Conservation (phyloP, 441 rosid genomes). For the Erodium chrysanthum region DNA sequence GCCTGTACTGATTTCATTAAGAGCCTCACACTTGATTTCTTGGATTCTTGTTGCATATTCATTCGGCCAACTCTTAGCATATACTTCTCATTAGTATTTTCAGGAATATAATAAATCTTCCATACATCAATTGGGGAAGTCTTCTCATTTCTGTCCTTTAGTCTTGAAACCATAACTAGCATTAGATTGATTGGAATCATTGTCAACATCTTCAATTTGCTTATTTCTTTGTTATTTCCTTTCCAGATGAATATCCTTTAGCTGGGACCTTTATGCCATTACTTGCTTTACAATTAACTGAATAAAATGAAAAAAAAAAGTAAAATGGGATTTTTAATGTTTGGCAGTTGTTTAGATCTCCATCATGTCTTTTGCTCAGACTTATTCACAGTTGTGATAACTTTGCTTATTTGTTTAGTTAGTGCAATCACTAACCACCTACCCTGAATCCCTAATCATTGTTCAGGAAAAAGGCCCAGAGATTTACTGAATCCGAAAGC, state of each 20-base stretch:
- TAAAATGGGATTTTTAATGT: not conserved
- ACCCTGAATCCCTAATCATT: conserved; percentile 16
- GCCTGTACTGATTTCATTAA: not conserved
- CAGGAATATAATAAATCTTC: not conserved
- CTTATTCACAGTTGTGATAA: conserved; percentile 8
- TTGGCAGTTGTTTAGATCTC: not conserved
- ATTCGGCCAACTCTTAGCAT: not conserved
- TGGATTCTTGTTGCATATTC: not conserved
- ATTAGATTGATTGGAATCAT: not conserved
- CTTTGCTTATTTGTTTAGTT: conserved; percentile 20
- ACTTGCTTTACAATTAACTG: not conserved
- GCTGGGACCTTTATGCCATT: not conserved
- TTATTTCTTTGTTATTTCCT: not conserved
- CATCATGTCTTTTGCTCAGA: not conserved
- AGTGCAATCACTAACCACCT: conserved; percentile 16
- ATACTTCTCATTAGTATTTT: not conserved
- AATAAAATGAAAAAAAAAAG: not conserved
- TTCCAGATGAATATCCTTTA: not conserved
- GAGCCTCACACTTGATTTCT: not conserved
- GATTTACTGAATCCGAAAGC: conserved; percentile 94
- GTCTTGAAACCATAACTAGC: not conserved
- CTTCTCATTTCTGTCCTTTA: not conserved
- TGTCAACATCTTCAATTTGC: conserved; percentile 1
- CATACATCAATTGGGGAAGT: not conserved
- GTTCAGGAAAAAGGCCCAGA: conserved; percentile 92